These are phyloP conservation scores for Tephrocybe sp. DNA, from an alignment of 768 basidiomycete species.

Conservation along the genomic window DNA sequence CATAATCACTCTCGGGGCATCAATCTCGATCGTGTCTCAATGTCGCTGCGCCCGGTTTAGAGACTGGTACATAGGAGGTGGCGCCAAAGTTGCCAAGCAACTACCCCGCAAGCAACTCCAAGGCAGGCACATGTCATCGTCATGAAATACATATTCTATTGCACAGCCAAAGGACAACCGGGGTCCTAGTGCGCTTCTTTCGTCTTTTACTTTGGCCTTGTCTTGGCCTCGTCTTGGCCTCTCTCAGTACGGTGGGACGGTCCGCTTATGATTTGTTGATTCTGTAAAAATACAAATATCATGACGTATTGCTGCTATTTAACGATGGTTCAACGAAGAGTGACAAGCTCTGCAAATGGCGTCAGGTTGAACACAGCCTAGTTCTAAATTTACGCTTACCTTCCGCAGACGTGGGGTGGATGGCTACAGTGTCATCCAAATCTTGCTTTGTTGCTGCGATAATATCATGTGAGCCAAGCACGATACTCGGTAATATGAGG, in stretches of 20 bases:
- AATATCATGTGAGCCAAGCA: constrained; percentile 4
- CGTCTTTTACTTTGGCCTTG: neutral
- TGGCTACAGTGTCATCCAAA: constrained; percentile 87
- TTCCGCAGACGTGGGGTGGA: constrained; percentile 87
- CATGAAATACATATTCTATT: neutral
- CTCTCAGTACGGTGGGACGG: neutral
- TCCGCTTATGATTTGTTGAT: neutral
- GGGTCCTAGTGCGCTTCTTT: constrained; percentile 6
- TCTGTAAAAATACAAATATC: constrained; percentile 6
- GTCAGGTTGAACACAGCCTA: constrained; percentile 15
- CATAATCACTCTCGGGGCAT: too few species aligned
- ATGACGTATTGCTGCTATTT: neutral
- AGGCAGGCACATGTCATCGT: neutral
- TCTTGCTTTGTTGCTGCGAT: constrained; percentile 70
- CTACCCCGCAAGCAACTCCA: neutral
- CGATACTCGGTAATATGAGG: neutral
- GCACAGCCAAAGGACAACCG: constrained; percentile 3
- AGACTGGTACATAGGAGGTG: too few species aligned
- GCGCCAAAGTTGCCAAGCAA: neutral
- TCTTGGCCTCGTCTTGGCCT: neutral
- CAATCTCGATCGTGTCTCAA: neutral
- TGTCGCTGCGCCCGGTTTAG: too few species aligned
- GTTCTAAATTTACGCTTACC: constrained; percentile 41
- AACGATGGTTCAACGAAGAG: constrained; percentile 27
- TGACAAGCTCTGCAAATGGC: constrained; percentile 48